phyloP scores from a whole-genome alignment of 1,284 basidiomycete genomes.

The Tetrapyrgos nigripes region DNA sequence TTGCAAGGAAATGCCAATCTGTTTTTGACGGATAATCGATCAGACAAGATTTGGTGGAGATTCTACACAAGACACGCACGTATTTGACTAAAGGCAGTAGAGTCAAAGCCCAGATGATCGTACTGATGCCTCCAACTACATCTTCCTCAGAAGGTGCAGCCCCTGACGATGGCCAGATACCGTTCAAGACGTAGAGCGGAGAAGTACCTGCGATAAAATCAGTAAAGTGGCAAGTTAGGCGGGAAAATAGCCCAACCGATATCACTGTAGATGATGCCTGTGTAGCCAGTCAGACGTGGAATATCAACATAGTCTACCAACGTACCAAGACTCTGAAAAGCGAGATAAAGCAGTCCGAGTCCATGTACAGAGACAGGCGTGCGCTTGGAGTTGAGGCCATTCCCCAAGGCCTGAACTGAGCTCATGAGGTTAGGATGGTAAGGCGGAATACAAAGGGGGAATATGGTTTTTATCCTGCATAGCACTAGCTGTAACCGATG shows the following conservation, averaged over 20 bases:
- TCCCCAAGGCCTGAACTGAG: conserved; percentile 28
- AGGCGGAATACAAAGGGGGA: too few species aligned
- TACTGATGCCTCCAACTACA: conserved; percentile 63
- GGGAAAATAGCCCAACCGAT: conserved; percentile 38
- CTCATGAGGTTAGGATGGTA: conserved; percentile 21
- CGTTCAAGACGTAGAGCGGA: conserved; percentile 69
- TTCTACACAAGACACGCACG: conserved; percentile 47
- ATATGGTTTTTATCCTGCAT: too few species aligned
- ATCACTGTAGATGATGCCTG: conserved; percentile 73
- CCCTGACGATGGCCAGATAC: conserved; percentile 59
- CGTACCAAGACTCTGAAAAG: conserved; percentile 45
- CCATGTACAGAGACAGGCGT: conserved; percentile 40
- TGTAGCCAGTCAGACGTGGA: neutral
- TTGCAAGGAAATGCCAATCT: conserved; percentile 61
- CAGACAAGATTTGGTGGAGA: neutral
- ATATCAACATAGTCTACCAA: neutral
- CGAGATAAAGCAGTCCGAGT: conserved; percentile 35
- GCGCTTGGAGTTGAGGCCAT: conserved; percentile 32
- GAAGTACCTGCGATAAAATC: conserved; percentile 46
- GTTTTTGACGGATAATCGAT: conserved; percentile 1
- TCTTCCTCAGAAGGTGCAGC: conserved; percentile 60
- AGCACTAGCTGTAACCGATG: too few species aligned
- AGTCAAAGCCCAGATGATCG: conserved; percentile 70
- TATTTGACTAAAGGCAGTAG: conserved; percentile 73
- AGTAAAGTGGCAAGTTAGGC: neutral